Evolutionary conservation across 2,329 filamentous ascomycete genomes (phyloP), one percentile per base, ranked within the genome.

Genomic region (Plenodomus tracheiphilus): DNA sequence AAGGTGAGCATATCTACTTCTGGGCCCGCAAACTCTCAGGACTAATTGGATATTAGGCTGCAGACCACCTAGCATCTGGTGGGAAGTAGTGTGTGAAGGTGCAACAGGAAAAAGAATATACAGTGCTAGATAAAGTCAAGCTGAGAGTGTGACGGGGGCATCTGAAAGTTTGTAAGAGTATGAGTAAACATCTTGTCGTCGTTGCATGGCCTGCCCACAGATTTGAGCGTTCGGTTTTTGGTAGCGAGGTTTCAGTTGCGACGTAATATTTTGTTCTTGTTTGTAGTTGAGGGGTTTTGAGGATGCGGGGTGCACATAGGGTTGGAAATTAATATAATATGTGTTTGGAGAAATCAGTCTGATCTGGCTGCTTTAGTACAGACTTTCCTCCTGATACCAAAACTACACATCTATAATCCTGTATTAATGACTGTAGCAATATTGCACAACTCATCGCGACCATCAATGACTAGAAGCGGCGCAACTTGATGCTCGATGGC

Each of bases 1-100:
- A 91, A 89, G 84, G 93, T 96, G 76, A 53, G 62, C 51, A 54
- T 41, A 15, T 20, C n/a, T 18, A n/a, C n/a, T 5, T 15, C 28
- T 4, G 15, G 28, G 11, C 36, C n/a, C 10, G 17, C 18, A 9
- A 5, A 18, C 8, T 20, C 1, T 2, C 20, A 25, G 32, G 17
- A 18, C 10, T 20, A 70, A 32, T 44, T 13, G 46, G 18, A 10
- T 4, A 40, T 37, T 43, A 72, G 70, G 70, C 70, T 34, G 68
- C 65, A 10, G 70, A 72, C 39, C 65, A 70, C 51, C 51, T 72
- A 49, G 63, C 68, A n/a, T 61, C 66, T 39, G 54, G 61, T 4
- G 53, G 53, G 35, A 49, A 55, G 34, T 55, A 48, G 42, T 7
- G 18, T 20, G 41, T n/a, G n/a, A n/a, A n/a, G n/a, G n/a, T n/a